phyloP scores from a whole-genome alignment of 306 rosid genomes.

The Hippophae tibetana region DNA sequence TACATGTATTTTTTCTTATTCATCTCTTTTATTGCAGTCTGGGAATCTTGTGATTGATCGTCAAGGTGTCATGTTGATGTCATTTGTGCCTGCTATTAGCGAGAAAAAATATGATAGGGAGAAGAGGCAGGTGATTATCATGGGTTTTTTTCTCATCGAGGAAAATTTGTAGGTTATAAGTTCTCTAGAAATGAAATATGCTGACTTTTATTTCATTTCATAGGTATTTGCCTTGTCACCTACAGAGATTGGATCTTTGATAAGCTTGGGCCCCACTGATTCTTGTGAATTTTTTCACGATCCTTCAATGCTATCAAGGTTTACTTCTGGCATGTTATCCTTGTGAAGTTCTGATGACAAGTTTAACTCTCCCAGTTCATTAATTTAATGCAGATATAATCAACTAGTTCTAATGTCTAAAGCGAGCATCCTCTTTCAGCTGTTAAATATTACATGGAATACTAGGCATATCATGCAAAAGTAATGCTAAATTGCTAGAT shows the following conservation, averaged over 20 bases:
- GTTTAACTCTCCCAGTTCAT: not conserved
- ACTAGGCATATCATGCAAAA: too few species aligned
- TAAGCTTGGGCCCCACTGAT: conserved; percentile 67
- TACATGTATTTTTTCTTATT: conserved; percentile 9
- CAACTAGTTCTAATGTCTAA: too few species aligned
- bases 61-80: conserved; percentile 34
- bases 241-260: conserved; percentile 83
- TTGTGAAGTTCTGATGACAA: not conserved
- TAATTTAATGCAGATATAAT: not conserved
- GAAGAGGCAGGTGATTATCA: conserved; percentile 28
- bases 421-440: too few species aligned
- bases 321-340: conserved; percentile 15
- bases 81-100: conserved; percentile 37
- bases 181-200: not conserved
- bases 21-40: conserved; percentile 28
- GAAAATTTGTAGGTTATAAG: not conserved
- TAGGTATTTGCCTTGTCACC: conserved; percentile 69
- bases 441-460: too few species aligned
- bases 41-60: conserved; percentile 52
- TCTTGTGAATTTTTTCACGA: conserved; percentile 93
- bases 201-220: conserved; percentile 9
- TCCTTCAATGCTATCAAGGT: conserved; percentile 85
- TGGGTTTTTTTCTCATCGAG: not conserved
- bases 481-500: too few species aligned
- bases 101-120: conserved; percentile 40